Evolutionary conservation across 2,329 filamentous ascomycete genomes (phyloP), one percentile per base, ranked within the genome.

Genomic region (Ilyonectria sp.): DNA sequence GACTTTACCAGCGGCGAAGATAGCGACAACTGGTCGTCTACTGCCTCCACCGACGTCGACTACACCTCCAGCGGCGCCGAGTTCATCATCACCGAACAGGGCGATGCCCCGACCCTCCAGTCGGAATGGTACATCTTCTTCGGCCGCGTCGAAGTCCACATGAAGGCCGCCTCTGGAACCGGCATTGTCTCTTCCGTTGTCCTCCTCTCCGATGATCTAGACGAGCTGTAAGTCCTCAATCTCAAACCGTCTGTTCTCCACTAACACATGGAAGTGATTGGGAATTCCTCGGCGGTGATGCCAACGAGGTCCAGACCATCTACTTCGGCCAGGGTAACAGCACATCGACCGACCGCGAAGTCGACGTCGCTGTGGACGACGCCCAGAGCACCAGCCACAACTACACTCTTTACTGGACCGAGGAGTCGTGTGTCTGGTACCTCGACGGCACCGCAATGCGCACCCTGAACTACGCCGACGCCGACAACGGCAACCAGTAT

Each of bases 91-190:
- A 87, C 85, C 1, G 79, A 88, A 10, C 82, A 86, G 57, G 82
- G 82, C 6, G 87, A 90, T 49, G 85, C 83, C 31, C 87, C 91
- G 4, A 90, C 89, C 2, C 93, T 94, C 77, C 86, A 86, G 77
- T 86, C 86, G 21, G 86, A 91, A 70, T 94, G 92, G 87, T 95
- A 95, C 82, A 93, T 95, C 78, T 94, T 95, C 90, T 95, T 94
- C 74, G 93, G 93, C 50, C 89, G 89, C 70, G 89, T 94, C 66
- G 90, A 93, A 56, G 89, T 92, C 53, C 86, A 87, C 23, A 83
- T 95, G 80, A 92, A 93, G 79, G 87, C 92, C 8, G 91, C 93
- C 9, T 87, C 91, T 0, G 93, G 93, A 6, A 87, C 85, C 1
- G 93, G 93, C 33, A 93, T 95, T 69, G 91, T 95, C 65, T 94